Conservation (phyloP, 2,329 filamentous ascomycete genomes). For the Davidsoniella neocaledoniae region DNA sequence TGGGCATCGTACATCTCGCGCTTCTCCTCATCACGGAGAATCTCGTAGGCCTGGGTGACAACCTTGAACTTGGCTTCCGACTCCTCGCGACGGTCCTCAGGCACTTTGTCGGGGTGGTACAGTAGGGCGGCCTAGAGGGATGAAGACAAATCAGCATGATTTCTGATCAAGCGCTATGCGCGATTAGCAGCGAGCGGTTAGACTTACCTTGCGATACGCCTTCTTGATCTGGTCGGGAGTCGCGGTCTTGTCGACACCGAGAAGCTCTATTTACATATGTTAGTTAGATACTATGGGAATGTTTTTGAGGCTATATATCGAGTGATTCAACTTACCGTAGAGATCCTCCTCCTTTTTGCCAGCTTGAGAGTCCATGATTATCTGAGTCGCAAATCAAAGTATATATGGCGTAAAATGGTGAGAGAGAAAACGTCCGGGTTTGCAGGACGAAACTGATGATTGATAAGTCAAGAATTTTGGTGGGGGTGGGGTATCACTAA, state of each 20-base stretch:
- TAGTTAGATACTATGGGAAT: conserved; percentile 4
- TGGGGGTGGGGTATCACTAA: conserved; percentile 10
- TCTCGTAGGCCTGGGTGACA: conserved; percentile 90
- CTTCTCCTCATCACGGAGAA: conserved; percentile 90
- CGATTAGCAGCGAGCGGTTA: background rate
- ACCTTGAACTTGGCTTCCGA: conserved; percentile 88
- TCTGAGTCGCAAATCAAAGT: conserved; percentile 9
- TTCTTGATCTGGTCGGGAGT: conserved; percentile 77
- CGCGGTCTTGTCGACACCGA: conserved; percentile 57
- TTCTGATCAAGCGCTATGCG: background rate
- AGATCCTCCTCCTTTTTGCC: conserved; percentile 36
- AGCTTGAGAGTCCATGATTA: conserved; percentile 4
- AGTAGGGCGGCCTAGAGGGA: conserved; percentile 55
- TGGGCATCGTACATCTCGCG: conserved; percentile 81
- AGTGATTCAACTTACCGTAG: conserved; percentile 31
- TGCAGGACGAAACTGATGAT: background rate
- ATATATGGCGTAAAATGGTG: background rate
- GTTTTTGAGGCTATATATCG: background rate
- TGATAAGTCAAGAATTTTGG: conserved; percentile 8
- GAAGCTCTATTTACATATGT: conserved; percentile 42
- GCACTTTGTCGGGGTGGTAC: conserved; percentile 90
- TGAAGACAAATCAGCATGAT: conserved; percentile 1
- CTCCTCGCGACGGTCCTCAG: conserved; percentile 65
- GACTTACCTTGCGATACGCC: conserved; percentile 75
- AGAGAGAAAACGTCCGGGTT: background rate